Conservation (phyloP, 352 stramenopile species). For the Pythium dissimile region DNA sequence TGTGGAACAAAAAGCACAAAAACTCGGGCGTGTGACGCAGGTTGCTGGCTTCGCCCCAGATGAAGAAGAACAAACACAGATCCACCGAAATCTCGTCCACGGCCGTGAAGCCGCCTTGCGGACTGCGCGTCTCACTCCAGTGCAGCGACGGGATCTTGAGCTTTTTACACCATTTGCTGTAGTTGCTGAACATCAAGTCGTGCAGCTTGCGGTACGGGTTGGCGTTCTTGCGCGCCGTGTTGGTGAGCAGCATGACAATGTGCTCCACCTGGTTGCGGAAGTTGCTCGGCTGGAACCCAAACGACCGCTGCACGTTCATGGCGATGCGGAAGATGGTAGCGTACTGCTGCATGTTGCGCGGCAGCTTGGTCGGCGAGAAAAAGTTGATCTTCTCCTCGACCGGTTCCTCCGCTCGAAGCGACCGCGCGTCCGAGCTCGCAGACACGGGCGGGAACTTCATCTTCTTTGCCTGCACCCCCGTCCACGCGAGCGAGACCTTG, state of each 20-base stretch:
- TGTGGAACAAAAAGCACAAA: slow-evolving; percentile 98
- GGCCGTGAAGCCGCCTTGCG: slow-evolving; percentile 83
- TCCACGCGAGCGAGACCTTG: slow-evolving; percentile 31
- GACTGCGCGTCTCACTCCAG: slow-evolving; percentile 57
- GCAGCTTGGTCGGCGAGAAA: slow-evolving; percentile 66
- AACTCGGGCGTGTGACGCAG: slow-evolving; percentile 97
- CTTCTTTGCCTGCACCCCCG: slow-evolving; percentile 18
- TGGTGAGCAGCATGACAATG: slow-evolving; percentile 94
- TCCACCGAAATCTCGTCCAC: slow-evolving; percentile 87
- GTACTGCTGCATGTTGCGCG: slow-evolving; percentile 83
- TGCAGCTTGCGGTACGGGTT: slow-evolving; percentile 86
- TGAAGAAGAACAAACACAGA: slow-evolving; percentile 96
- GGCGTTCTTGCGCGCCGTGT: slow-evolving; percentile 74
- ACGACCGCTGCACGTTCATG: slow-evolving; percentile 82
- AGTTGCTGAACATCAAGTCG: slow-evolving; percentile 84
- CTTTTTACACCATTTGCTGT: slow-evolving; percentile 87
- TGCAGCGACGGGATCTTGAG: slow-evolving; percentile 67
- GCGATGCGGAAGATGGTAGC: slow-evolving; percentile 78
- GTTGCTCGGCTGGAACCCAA: slow-evolving; percentile 81
- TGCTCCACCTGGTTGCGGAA: slow-evolving; percentile 97
- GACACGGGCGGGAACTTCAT: slow-evolving; percentile 51
- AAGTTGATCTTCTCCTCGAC: slow-evolving; percentile 66
- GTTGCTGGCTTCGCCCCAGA: slow-evolving; percentile 98
- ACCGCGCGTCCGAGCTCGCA: slow-evolving; percentile 73
- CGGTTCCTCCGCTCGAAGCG: slow-evolving; percentile 50